Conservation (phyloP, 371 early-diverging fungal genomes). For the Apophysomyces sp. region DNA sequence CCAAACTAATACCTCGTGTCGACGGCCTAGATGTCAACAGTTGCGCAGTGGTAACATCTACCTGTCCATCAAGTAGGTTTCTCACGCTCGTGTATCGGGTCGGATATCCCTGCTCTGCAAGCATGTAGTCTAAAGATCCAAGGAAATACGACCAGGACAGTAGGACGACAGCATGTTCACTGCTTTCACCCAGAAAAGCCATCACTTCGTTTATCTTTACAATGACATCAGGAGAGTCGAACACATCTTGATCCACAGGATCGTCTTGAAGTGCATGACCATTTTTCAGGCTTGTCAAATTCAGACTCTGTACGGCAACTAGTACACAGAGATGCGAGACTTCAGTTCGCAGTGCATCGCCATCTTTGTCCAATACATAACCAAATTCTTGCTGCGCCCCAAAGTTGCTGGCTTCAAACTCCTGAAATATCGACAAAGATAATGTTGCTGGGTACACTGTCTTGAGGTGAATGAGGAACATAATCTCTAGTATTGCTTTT, state of each 20-base stretch:
- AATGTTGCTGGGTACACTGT: constrained; percentile 14
- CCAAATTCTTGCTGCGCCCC: constrained; percentile 27
- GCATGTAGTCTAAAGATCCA: constrained; percentile 11
- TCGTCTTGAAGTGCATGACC: constrained; percentile 4
- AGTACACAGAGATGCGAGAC: constrained; percentile 25
- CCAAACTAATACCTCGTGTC: constrained; percentile 4
- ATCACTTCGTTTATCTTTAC: constrained; percentile 31
- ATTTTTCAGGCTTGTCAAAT: neutral
- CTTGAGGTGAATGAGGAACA: constrained; percentile 24
- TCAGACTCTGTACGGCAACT: neutral
- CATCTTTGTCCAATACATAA: constrained; percentile 35
- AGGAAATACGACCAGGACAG: constrained; percentile 48
- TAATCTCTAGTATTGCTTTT: constrained; percentile 35
- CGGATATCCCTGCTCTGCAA: constrained; percentile 5
- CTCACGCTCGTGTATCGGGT: constrained; percentile 12
- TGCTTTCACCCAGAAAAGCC: constrained; percentile 23
- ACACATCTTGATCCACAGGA: neutral
- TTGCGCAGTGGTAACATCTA: neutral
- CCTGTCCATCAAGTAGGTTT: constrained; percentile 10
- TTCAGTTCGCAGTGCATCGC: constrained; percentile 14
- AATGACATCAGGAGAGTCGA: constrained; percentile 21
- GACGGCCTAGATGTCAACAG: constrained; percentile 21
- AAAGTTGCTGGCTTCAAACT: constrained; percentile 42
- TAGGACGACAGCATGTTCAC: constrained; percentile 29
- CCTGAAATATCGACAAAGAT: constrained; percentile 26